Base-by-base conservation (phyloP, 2,329 filamentous ascomycete species). In the Fusarium sp. region DNA sequence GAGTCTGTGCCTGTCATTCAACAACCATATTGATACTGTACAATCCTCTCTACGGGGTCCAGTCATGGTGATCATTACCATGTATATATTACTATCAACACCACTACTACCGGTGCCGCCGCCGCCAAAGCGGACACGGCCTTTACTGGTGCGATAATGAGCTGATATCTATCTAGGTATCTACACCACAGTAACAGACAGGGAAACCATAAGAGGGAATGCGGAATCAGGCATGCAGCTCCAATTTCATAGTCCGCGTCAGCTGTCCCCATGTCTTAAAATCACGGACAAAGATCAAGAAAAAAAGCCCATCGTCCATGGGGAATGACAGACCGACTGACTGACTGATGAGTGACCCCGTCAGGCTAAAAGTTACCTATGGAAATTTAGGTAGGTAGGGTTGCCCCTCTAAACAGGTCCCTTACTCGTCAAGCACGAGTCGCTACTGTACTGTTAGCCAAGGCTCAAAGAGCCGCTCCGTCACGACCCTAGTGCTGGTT, bases 401-500 rank as follows among this genome's bases (percentile, higher is more conserved):
- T 43, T 53, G 63, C 71, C 65, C 68, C 59, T 65, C 57, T 55
- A 46, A 38, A 38, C 34, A 25, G 12, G 12, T 20, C 51, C 62
- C 65, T 71, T 68, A 58, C 61, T 74, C 65, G 61, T 60, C 49
- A 29, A 41, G 18, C 53, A 43, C 24, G 58, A 69, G 54, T 74
- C 67, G 56, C 67, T 51, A 18, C 38, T 24, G 41, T 32, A 32
- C 30, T 53, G 18, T n/a, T 55, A 69, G 73, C 59, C 67, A 74
- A 70, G 73, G 55, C 69, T 65, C 65, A 73, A 73, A 74, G 69
- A 75, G 73, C 71, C 65, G 70, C 71, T 75, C 73, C 59, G 64
- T 75, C 71, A 68, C 73, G 70, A 75, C 75, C 67, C 73, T 75
- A 75, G 73, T 74, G 71, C 68, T 73, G 53, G 62, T 62, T 72